These are phyloP conservation scores for Aphanomyces astaci DNA, from an alignment of 352 stramenopile species.

Conservation along the genomic window DNA sequence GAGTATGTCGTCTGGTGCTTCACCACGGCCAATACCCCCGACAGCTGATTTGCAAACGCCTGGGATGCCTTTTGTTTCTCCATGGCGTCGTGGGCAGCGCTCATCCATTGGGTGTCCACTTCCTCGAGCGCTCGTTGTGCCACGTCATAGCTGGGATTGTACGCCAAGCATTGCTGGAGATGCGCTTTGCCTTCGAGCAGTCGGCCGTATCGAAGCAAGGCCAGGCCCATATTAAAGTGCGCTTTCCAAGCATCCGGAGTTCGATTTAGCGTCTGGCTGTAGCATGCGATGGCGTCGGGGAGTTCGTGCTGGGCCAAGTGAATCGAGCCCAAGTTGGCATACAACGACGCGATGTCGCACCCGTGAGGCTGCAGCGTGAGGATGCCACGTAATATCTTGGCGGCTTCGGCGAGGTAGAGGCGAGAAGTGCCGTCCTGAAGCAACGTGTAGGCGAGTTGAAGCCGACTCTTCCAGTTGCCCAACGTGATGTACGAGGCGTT, in stretches of 20 bases:
- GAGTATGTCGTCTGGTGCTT: not conserved
- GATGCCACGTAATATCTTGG: conserved; percentile 12
- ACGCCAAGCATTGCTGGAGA: not conserved
- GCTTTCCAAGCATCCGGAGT: not conserved
- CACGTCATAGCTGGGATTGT: not conserved
- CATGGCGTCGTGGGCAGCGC: not conserved
- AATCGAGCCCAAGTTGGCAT: conserved; percentile 7
- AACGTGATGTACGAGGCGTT: conserved; percentile 8
- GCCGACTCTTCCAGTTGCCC: conserved; percentile 6
- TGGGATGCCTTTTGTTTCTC: not conserved
- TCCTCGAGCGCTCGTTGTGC: not conserved
- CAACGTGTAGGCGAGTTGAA: not conserved
- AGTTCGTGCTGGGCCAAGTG: not conserved
- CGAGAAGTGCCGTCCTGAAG: not conserved
- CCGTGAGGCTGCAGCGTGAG: not conserved
- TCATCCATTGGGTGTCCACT: not conserved
- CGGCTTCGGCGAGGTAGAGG: conserved; percentile 1
- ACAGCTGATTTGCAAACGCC: conserved; percentile 18
- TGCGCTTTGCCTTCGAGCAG: conserved; percentile 13
- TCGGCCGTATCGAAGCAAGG: not conserved
- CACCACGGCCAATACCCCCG: not conserved
- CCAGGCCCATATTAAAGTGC: conserved; percentile 12
- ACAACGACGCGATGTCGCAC: not conserved
- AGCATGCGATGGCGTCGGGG: not conserved
- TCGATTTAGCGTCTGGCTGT: not conserved